These are phyloP conservation scores for Amanita inopinata DNA, from an alignment of 768 basidiomycete species.

Conservation along the genomic window DNA sequence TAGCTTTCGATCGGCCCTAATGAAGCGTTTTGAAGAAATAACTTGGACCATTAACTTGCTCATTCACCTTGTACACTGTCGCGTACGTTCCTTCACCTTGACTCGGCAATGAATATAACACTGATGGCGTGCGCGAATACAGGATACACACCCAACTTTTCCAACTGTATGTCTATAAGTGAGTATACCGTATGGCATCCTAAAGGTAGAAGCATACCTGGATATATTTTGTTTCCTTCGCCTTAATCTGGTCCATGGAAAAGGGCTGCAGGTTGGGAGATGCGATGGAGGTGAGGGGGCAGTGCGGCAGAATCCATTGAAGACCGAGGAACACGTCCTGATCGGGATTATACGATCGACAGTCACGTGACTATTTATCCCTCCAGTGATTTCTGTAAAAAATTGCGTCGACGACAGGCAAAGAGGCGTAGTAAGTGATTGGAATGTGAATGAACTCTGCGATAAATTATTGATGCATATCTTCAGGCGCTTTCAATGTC, in stretches of 20 bases:
- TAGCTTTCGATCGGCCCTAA: constrained; percentile 89
- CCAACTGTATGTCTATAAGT: constrained; percentile 42
- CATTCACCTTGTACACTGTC: constrained; percentile 85
- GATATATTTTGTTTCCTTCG: constrained; percentile 33
- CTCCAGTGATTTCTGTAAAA: neutral
- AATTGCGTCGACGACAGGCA: too few relatives aligned
- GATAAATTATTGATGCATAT: too few relatives aligned
- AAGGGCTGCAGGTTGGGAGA: neutral
- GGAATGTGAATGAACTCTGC: too few relatives aligned
- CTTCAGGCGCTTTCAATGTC: constrained; percentile 29
- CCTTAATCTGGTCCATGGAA: constrained; percentile 10
- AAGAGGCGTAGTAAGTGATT: too few relatives aligned
- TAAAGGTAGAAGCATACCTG: constrained; percentile 28
- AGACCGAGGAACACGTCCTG: neutral
- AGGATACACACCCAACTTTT: constrained; percentile 63
- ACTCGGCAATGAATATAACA: constrained; percentile 24
- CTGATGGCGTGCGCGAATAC: neutral
- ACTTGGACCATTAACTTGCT: neutral
- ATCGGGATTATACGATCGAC: constrained; percentile 1
- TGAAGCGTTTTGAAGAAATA: neutral
- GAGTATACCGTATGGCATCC: constrained; percentile 2
- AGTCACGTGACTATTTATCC: constrained; percentile 3
- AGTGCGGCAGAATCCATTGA: constrained; percentile 2
- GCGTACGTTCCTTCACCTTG: constrained; percentile 91
- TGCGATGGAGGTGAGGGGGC: neutral